A percentile compares a stretch with the other conserved stretches of the same genome.
phyloP scores from a whole-genome alignment of 2,329 filamentous ascomycete genomes.

The Nemania sp. region DNA sequence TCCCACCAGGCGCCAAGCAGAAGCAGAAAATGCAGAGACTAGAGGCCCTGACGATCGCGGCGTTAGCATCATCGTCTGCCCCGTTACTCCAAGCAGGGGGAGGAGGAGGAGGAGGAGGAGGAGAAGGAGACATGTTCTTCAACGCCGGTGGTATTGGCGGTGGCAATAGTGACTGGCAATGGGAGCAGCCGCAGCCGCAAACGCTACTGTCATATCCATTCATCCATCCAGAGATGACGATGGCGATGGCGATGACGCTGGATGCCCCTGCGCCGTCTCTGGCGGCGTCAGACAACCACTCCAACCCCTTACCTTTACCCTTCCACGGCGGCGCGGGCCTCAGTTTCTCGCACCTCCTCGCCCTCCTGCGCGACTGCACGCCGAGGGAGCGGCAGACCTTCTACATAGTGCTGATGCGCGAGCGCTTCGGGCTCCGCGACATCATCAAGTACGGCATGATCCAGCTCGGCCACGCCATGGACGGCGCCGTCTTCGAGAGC shows the following conservation, averaged over 20 bases:
- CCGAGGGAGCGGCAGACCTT: constrained; percentile 11
- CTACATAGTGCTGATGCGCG: constrained; percentile 9
- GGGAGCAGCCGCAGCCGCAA: background rate
- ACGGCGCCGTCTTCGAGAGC: constrained; percentile 3
- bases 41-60: constrained; percentile 15
- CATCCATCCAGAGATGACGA: background rate
- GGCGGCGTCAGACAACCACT: background rate
- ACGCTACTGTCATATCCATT: background rate
- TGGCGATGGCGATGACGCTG: too few relatives aligned
- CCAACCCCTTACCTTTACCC: background rate
- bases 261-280: background rate
- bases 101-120: too few relatives aligned
- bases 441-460: constrained; percentile 22
- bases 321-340: background rate
- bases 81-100: background rate
- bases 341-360: background rate
- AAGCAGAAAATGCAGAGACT: constrained; percentile 15
- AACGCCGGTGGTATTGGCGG: background rate
- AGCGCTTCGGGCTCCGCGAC: constrained; percentile 17
- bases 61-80: background rate
- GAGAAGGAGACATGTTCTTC: background rate
- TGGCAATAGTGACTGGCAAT: too few relatives aligned
- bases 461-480: constrained; percentile 12
- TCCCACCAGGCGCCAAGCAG: constrained; percentile 12
- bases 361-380: constrained; percentile 4